Evolutionary conservation across 2,329 filamentous ascomycete genomes (phyloP).

Genomic region (Fusarium chlamydosporum): DNA sequence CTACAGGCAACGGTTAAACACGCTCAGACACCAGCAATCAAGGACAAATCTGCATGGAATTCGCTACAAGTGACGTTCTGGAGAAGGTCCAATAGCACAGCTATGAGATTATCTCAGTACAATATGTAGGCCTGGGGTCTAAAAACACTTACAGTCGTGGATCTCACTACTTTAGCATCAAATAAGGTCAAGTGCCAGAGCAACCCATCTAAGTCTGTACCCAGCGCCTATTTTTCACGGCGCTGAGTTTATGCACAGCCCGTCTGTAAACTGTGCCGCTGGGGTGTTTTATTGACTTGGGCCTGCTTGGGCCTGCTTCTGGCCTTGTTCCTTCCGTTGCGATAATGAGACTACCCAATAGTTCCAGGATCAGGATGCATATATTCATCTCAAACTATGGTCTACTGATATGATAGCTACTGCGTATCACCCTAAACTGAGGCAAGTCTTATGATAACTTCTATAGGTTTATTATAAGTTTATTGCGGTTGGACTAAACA

Average conservation of each 20-base stretch:
- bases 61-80: not conserved
- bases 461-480: not conserved
- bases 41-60: not conserved
- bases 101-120: not conserved
- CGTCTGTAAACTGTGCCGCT: slow-evolving; percentile 22
- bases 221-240: slow-evolving; percentile 9
- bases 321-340: not conserved
- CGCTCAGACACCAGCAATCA: too few relatives aligned
- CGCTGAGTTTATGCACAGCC: slow-evolving; percentile 10
- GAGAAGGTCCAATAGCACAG: too few relatives aligned
- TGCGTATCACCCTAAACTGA: not conserved
- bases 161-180: not conserved
- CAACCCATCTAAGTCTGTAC: too few relatives aligned
- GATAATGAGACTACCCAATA: not conserved
- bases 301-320: not conserved
- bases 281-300: slow-evolving; percentile 11
- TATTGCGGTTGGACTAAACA: not conserved
- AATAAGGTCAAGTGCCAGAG: not conserved
- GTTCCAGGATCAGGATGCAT: not conserved
- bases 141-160: slow-evolving; percentile 1
- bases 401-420: not conserved
- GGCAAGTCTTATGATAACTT: not conserved
- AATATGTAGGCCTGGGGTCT: not conserved
- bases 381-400: not conserved
- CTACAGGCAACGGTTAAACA: not conserved